Base-by-base conservation (phyloP, 2,329 filamentous ascomycete genomes). In the Epichloe gansuensis region DNA sequence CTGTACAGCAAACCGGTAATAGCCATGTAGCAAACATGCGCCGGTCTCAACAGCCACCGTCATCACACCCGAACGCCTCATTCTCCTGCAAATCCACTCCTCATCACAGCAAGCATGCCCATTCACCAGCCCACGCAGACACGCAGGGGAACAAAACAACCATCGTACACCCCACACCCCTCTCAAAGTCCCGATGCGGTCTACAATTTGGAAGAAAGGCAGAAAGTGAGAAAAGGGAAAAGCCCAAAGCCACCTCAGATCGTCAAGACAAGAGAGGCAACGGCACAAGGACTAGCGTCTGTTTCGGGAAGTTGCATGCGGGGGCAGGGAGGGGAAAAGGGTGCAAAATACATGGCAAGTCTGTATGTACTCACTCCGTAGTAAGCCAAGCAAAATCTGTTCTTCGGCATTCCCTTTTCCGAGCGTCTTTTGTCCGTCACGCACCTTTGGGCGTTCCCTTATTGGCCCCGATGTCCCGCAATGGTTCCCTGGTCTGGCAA, bases 1-100 rank as follows among this genome's bases (percentile, higher is more conserved):
- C 37, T 37, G 21, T 38, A 21, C 47, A 41, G n/a, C 6, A 3
- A 21, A 48, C 2, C 35, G 25, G 23, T 48, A 11, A 34, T 13
- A 7, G 23, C 13, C 23, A 48, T 43, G 38, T 50, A 50, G 31
- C 48, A 50, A 50, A 44, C 41, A 50, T 50, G 48, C 39, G 41
- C 2, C 17, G 15, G 28, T 7, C n/a, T 35, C n/a, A 35, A 37
- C n/a, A 23, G 39, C 37, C 28, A 25, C 17, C 5, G 11, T 15
- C 3, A 37, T 23, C 11, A 23, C 28, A 41, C 6, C 15, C 11
- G 6, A 49, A 23, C n/a, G 11, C 8, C 5, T 21, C 2, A 8
- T 28, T 4, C 35, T 34, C 9, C 12, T 41, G 38, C 28, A 34
- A 42, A 49, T 13, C 38, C 28, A 21, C 15, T 12, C 3, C 15